Base-by-base conservation (phyloP, 257 asterid species). In the Solanum sejunctum region DNA sequence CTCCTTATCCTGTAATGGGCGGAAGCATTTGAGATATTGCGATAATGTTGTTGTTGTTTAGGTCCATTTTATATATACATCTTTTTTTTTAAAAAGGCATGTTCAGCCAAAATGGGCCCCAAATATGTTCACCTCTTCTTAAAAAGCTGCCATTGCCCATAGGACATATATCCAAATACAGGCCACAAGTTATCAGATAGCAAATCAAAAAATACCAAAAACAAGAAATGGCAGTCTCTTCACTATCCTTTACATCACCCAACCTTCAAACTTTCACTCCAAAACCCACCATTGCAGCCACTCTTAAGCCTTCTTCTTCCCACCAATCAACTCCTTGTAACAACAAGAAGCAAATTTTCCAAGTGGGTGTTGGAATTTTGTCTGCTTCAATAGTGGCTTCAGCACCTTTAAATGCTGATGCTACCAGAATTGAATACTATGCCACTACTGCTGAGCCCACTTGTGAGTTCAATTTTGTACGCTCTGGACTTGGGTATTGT, bases 401-500 rank as follows among this genome's bases (percentile, higher is more conserved):
- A 47, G 15, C 93, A 18, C 97, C 98, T 45, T 58, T 93, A 85
- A 93, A 88, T 87, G 97, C 97, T 15, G 91, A 89, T 49, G 98
- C 98, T 88, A 94, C 98, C 36, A 89, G 98, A 82, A 92, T 95
- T 51, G 91, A 95, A 89, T 95, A 95, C 91, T 95, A 87, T 84
- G 99, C 99, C 86, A 95, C 98, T 51, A 89, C 91, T 0, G 72
- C 98, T 15, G 98, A 95, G 85, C 99, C 99, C 1, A 84, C 93
- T 18, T 95, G 99, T 64, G 97, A 94, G 92, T 89, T 95, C 88
- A 94, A 73, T 56, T 94, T 90, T 18, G 98, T 90, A 8, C 88
- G 86, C 8, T 95, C 98, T 13, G 97, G 98, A 6, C 99, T 95
- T 36, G 99, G 99, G 23, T 95, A 93, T 89, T 95, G 99, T 85